Evolutionary conservation across 2,329 filamentous ascomycete genomes (phyloP).

Genomic region (Epichloe bromicola): DNA sequence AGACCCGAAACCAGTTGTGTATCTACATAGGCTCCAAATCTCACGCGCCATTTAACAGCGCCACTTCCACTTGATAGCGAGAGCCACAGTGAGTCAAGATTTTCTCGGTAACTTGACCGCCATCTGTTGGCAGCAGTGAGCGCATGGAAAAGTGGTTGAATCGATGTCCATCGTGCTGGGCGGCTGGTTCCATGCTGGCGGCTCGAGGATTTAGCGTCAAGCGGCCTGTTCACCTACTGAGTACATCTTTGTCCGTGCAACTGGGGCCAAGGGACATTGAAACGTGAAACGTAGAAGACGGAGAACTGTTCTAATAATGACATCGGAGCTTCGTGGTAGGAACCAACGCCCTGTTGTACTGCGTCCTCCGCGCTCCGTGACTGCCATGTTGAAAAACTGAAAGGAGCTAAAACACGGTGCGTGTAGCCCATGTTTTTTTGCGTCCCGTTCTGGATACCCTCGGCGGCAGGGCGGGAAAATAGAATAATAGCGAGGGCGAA

Average conservation of each 20-base stretch:
- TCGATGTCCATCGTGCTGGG: too few species aligned
- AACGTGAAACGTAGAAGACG: not conserved
- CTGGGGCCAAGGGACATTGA: not conserved
- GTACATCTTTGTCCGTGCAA: not conserved
- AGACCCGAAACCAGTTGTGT: not conserved
- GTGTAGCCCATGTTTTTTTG: too few species aligned
- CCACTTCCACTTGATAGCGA: not conserved
- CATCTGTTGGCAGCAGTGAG: too few species aligned
- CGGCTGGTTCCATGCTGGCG: too few species aligned
- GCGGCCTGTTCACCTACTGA: not conserved
- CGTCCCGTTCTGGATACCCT: not conserved
- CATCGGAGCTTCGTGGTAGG: constrained; percentile 3
- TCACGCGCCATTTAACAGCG: not conserved
- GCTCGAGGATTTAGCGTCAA: constrained; percentile 1
- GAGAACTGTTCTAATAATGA: not conserved
- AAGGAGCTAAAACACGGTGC: too few species aligned
- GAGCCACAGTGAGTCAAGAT: not conserved
- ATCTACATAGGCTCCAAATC: not conserved
- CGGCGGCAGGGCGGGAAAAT: not conserved
- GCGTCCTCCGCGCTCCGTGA: not conserved
- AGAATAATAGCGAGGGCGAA: not conserved
- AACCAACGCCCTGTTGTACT: not conserved
- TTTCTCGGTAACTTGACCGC: too few species aligned
- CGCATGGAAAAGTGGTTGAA: too few species aligned
- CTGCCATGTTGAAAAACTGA: not conserved